Evolutionary conservation across 345 rosid species (phyloP).

Genomic region (Iberis pinnata): DNA sequence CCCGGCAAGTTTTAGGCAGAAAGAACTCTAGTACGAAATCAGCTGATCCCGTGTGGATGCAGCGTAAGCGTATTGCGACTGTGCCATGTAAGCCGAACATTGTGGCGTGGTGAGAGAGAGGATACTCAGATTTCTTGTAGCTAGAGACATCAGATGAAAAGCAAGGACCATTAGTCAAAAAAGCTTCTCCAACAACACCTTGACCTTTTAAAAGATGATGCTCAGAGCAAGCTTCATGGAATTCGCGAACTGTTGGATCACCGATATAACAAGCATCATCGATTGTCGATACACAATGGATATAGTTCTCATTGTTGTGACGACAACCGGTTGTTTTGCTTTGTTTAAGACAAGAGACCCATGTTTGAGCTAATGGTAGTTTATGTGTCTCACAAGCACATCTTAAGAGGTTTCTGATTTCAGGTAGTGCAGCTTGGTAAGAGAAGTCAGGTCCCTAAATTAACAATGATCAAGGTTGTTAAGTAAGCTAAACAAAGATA

Average conservation of each 20-base stretch:
- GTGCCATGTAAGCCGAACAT: conserved; percentile 74
- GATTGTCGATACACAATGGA: conserved; percentile 68
- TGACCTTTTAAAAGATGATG: conserved; percentile 92
- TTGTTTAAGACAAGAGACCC: conserved; percentile 77
- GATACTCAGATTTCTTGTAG: conserved; percentile 60
- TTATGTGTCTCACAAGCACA: conserved; percentile 67
- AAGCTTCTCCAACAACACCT: conserved; percentile 84
- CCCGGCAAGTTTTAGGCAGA: conserved; percentile 61
- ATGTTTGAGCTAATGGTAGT: conserved; percentile 83
- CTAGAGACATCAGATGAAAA: conserved; percentile 72
- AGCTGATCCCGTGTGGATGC: conserved; percentile 50
- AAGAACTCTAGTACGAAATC: conserved; percentile 94
- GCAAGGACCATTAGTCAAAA: conserved; percentile 83
- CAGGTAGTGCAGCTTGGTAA: conserved; percentile 69
- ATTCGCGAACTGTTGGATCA: conserved; percentile 48
- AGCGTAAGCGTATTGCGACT: conserved; percentile 79
- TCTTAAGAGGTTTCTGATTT: conserved; percentile 67
- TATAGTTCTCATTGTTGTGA: conserved; percentile 69
- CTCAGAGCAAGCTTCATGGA: conserved; percentile 93
- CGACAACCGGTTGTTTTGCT: conserved; percentile 77
- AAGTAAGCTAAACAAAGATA: not conserved
- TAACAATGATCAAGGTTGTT: conserved; percentile 11
- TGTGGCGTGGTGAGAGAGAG: conserved; percentile 89
- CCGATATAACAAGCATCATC: conserved; percentile 67
- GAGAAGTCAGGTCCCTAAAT: conserved; percentile 43